A percentile compares a stretch with the other conserved stretches of the same genome.
These are phyloP conservation scores for Halophytophthora polymorphica DNA, from an alignment of 352 stramenopile genomes.

Conservation along the genomic window DNA sequence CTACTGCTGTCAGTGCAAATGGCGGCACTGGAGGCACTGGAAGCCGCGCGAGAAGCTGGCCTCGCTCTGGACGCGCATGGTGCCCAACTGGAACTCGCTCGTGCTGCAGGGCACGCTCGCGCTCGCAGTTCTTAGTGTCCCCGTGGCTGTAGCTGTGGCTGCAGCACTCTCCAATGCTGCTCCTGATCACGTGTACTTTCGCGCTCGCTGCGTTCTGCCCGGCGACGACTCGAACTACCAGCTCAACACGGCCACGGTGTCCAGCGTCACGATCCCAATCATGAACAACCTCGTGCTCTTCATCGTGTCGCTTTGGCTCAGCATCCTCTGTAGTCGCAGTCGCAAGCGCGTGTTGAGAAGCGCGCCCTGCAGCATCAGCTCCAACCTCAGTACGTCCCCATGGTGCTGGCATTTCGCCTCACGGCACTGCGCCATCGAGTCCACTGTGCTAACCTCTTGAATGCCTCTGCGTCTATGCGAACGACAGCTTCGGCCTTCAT, in stretches of 20 bases:
- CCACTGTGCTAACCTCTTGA: not conserved
- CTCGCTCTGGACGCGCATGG: slow-evolving; percentile 51
- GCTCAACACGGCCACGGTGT: slow-evolving; percentile 41
- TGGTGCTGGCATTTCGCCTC: not conserved
- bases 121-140: slow-evolving; percentile 48
- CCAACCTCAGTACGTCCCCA: slow-evolving; percentile 65
- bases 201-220: slow-evolving; percentile 39
- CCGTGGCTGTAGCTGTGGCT: slow-evolving; percentile 34
- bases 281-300: slow-evolving; percentile 74
- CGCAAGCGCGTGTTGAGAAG: slow-evolving; percentile 68
- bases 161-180: slow-evolving; percentile 28
- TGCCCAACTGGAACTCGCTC: slow-evolving; percentile 75
- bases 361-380: slow-evolving; percentile 51
- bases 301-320: slow-evolving; percentile 65
- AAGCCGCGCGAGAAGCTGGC: slow-evolving; percentile 20
- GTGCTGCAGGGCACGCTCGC: slow-evolving; percentile 55
- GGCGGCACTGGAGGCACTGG: slow-evolving; percentile 16
- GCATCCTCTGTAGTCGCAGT: slow-evolving; percentile 72
- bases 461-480: slow-evolving; percentile 3
- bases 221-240: slow-evolving; percentile 21
- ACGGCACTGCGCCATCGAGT: not conserved
- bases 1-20: slow-evolving; percentile 24
- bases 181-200: slow-evolving; percentile 29
- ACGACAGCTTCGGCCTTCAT: slow-evolving; percentile 74
- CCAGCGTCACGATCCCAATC: slow-evolving; percentile 48